Evolutionary conservation across 2,329 filamentous ascomycete genomes (phyloP).

Genomic region (Trichoderma koningiopsis): DNA sequence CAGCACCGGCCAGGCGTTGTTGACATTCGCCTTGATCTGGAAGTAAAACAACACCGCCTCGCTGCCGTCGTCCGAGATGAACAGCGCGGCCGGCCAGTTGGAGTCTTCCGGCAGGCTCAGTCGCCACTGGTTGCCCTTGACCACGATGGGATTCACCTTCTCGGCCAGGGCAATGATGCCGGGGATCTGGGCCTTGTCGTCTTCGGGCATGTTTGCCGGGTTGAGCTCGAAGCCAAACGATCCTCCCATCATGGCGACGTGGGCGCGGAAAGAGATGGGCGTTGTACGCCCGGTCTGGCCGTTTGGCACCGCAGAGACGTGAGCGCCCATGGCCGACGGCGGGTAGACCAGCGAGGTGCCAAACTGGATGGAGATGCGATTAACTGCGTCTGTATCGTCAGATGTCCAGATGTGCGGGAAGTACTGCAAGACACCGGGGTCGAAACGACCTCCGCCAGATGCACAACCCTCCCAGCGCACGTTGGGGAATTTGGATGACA

Average conservation of each 20-base stretch:
- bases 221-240: slow-evolving; percentile 67
- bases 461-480: slow-evolving; percentile 69
- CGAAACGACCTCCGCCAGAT: slow-evolving; percentile 65
- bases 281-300: slow-evolving; percentile 57
- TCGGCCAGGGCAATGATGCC: slow-evolving; percentile 56
- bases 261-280: slow-evolving; percentile 61
- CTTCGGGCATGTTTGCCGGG: slow-evolving; percentile 52
- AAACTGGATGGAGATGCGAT: slow-evolving; percentile 64
- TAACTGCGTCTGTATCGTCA: slow-evolving; percentile 64
- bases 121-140: slow-evolving; percentile 61
- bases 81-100: slow-evolving; percentile 64
- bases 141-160: slow-evolving; percentile 60
- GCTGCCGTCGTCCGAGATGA: slow-evolving; percentile 54
- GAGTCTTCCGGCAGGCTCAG: slow-evolving; percentile 59
- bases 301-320: slow-evolving; percentile 64
- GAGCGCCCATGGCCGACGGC: slow-evolving; percentile 65
- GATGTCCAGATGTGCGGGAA: slow-evolving; percentile 68
- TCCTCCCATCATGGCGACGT: slow-evolving; percentile 70
- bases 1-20: slow-evolving; percentile 55
- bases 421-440: slow-evolving; percentile 64
- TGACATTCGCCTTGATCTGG: slow-evolving; percentile 55
- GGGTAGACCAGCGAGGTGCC: slow-evolving; percentile 66
- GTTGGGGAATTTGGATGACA: slow-evolving; percentile 62
- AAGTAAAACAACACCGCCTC: slow-evolving; percentile 61
- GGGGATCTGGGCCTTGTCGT: slow-evolving; percentile 57